Base-by-base conservation (phyloP, 2,329 filamentous ascomycete genomes). In the Ascochyta viciae-villosae region DNA sequence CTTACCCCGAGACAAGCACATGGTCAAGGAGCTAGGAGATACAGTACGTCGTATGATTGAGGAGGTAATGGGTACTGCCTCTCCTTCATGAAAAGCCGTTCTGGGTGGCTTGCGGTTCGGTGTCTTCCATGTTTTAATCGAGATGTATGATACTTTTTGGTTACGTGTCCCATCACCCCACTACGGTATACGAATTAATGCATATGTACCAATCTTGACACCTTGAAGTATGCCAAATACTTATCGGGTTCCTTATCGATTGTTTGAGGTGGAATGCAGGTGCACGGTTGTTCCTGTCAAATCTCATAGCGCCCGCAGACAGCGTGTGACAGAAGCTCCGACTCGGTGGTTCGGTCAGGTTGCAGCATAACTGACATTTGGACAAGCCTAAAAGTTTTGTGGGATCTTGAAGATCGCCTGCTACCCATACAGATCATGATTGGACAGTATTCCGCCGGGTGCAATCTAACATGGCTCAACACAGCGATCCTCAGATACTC, bases 1-100 rank as follows among this genome's bases (percentile, higher is more conserved):
- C 0, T 75, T 88, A 4, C 86, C 86, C 0, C 65, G 70, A 35
- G 64, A 65, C 31, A 67, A 63, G 31, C 48, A 63, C 76, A 71
- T 66, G 46, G 54, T 73, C 8, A 63, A 70, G 43, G 70, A 73
- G 56, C 58, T 73, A 6, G 64, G 67, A 10, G 69, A 72, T 48
- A 64, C 64, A 13, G 50, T 73, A 29, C 67, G 69, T 3, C 42
- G 54, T 7, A 66, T 71, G 66, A 70, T 70, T 13, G 57, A 46
- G 24, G 65, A 70, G 37, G 58, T 65, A 3, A 59, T 54, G 15
- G 47, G 54, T 10, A 48, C 54, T 12, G 33, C 38, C n/a, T 57
- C 51, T 23, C 44, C 51, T 23, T 24, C 24, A 6, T 52, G 8
- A 22, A 31, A 13, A 13, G 13, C 9, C 4, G 10, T n/a, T n/a